Base-by-base conservation (phyloP, 805 yeast species). In the Saccharomycopsis sp. region DNA sequence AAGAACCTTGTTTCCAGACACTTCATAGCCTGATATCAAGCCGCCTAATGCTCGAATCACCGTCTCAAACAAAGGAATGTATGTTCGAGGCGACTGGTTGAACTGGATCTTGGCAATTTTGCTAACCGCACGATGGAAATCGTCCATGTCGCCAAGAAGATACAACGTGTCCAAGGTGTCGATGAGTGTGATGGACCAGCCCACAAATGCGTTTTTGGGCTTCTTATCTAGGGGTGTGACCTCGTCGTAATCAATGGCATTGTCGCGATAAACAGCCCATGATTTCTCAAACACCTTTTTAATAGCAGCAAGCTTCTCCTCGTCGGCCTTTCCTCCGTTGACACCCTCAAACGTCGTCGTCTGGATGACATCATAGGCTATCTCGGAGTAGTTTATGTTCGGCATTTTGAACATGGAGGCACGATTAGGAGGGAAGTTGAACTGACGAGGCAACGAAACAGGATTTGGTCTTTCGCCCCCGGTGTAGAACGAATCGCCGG, bases 31-130 rank as follows among this genome's bases (percentile, higher is more conserved):
- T 1, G 82, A 70, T 8, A 82, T 56, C 7, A 82, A 66, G 0
- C 86, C 85, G 3, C 85, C 86, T 12, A 82, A 69, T 49, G 75
- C 73, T 51, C 84, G 70, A 51, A 81, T 80, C 0, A 76, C 73
- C 29, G 82, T 79, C 61, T 83, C 84, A 63, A 81, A 75, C 2
- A 79, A 59, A 1, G 82, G 82, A 15, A 80, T 72, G 9, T 72
- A 67, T n/a, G 67, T 65, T 52, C 81, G 70, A 17, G 71, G 73
- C 0, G 75, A 63, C 44, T 69, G 69, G 2, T 69, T 67, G 63
- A 80, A 79, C 57, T 78, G 75, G 9, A 78, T 68, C 1, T 62
- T 60, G 3, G 68, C 61, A 7, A 82, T 66, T 58, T 68, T 71
- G 0, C 68, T 62, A 2, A 78, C 63, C 0, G 79, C 80, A 20